phyloP scores from a whole-genome alignment of 2,329 filamentous ascomycete genomes.

The Plectosphaerella cucumerina region DNA sequence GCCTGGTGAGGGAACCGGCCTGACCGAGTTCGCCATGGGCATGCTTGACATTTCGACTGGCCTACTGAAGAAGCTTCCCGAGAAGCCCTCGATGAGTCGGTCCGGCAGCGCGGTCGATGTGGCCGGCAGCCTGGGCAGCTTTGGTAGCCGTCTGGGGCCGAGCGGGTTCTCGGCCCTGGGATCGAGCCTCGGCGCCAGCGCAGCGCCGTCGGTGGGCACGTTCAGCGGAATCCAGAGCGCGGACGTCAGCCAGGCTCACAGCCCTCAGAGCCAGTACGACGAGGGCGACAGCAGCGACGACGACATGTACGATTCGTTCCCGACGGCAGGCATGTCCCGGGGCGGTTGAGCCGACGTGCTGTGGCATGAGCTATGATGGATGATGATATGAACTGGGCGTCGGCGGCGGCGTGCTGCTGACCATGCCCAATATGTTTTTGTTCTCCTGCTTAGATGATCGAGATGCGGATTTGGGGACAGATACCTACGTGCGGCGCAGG shows the following conservation, averaged over 20 bases:
- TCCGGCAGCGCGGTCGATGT: slow-evolving; percentile 47
- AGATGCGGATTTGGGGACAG: no score
- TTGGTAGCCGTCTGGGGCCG: slow-evolving; percentile 15
- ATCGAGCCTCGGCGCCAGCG: slow-evolving; percentile 26
- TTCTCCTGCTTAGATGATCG: no score
- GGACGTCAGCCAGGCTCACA: slow-evolving; percentile 47
- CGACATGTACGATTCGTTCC: slow-evolving; percentile 46
- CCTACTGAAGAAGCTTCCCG: slow-evolving; percentile 63
- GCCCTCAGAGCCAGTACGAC: slow-evolving; percentile 43
- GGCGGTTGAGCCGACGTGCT: not conserved
- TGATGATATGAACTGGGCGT: not conserved
- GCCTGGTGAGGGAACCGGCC: slow-evolving; percentile 52
- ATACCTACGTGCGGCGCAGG: no score
- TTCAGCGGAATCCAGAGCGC: slow-evolving; percentile 41
- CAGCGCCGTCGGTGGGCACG: slow-evolving; percentile 20
- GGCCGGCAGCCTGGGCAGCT: slow-evolving; percentile 20
- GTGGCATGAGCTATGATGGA: not conserved
- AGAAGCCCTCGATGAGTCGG: slow-evolving; percentile 64
- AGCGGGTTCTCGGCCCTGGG: slow-evolving; percentile 22
- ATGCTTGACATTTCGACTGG: slow-evolving; percentile 71
- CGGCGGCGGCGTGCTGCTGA: not conserved
- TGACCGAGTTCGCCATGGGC: slow-evolving; percentile 70
- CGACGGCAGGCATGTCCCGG: slow-evolving; percentile 26
- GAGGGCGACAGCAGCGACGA: slow-evolving; percentile 53
- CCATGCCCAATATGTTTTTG: no score